Base-by-base conservation (phyloP, 2,329 filamentous ascomycete genomes). In the Xylariales sp. region DNA sequence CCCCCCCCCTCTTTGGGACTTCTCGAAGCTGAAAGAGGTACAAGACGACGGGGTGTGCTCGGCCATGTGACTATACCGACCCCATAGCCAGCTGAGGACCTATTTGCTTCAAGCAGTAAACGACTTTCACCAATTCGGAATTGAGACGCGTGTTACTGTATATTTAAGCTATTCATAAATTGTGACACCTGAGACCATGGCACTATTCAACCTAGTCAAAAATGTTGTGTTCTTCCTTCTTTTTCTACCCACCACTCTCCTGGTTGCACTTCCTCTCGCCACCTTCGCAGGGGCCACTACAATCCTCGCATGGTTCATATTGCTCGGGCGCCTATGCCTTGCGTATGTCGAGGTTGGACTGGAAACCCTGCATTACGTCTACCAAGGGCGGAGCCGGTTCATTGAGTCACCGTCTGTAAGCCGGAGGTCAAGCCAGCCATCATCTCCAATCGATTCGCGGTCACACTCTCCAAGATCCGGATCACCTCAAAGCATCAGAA, bases 211-310 rank as follows among this genome's bases (percentile, higher is more conserved):
- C 35, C 73, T 75, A 17, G 57, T 76, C 42, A 72, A 78, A 54
- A 62, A 67, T 46, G 57, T 84, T 33, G 62, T 80, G 37, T 66
- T 83, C 36, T 79, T 80, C n/a, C 69, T 83, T 50, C 64, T 85
- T 46, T 69, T 78, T n/a, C n/a, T n/a, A n/a, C n/a, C n/a, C n/a
- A n/a, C n/a, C n/a, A n/a, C n/a, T n/a, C n/a, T n/a, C 51, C 45
- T 83, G 45, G 66, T 82, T 51, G 80, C 79, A 16, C 61, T 84
- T 11, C 81, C 82, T 7, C 68, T 85, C 37, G 70, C 77, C 48
- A 54, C 84, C 34, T 73, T 80, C 38, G 82, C 82, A 37, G 73
- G 70, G 45, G 61, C 84, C 45, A 85, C 82, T 21, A 79, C 81
- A 38, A 70, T 69, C 5, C 48, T 84, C 33, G 78, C 82, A 27